These are phyloP conservation scores for Parafenestella ontariensis DNA, from an alignment of 2,329 filamentous ascomycete species.

Conservation along the genomic window DNA sequence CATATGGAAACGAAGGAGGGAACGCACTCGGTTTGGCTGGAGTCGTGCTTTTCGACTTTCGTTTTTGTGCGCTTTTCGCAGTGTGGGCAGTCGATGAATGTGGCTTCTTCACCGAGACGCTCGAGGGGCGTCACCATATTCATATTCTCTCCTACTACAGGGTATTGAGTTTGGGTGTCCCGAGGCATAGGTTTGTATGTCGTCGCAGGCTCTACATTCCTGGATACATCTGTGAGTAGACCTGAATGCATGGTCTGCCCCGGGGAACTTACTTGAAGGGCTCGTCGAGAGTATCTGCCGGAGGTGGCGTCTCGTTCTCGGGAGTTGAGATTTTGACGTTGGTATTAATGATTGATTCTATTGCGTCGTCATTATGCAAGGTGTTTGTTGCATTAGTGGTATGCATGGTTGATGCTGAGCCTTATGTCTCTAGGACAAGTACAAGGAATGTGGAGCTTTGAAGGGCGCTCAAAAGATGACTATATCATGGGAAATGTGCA, in stretches of 20 bases:
- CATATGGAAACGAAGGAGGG: not conserved
- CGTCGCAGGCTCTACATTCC: too few relatives aligned
- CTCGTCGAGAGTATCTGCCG: not conserved
- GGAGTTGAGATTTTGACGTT: not conserved
- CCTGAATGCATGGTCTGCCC: too few relatives aligned
- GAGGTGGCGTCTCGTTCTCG: not conserved
- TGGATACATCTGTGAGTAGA: too few relatives aligned
- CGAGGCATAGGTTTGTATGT: too few relatives aligned
- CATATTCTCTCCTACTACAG: not conserved
- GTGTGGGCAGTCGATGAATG: not conserved
- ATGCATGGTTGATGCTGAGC: too few relatives aligned
- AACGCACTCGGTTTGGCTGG: not conserved
- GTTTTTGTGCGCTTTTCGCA: not conserved
- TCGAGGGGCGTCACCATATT: not conserved
- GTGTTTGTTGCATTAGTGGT: too few relatives aligned
- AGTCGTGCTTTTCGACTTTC: not conserved
- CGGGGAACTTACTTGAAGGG: not conserved
- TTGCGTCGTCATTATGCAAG: too few relatives aligned
- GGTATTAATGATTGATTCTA: not conserved
- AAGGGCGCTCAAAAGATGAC: too few relatives aligned
- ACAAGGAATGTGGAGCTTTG: too few relatives aligned
- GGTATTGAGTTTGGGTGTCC: too few relatives aligned
- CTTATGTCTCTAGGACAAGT: too few relatives aligned
- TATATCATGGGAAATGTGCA: too few relatives aligned
- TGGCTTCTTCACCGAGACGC: not conserved